A percentile compares a stretch with the other conserved stretches of the same genome.
These are phyloP conservation scores for Sporisorium exsertum DNA, from an alignment of 1,284 basidiomycete genomes.

Conservation along the genomic window DNA sequence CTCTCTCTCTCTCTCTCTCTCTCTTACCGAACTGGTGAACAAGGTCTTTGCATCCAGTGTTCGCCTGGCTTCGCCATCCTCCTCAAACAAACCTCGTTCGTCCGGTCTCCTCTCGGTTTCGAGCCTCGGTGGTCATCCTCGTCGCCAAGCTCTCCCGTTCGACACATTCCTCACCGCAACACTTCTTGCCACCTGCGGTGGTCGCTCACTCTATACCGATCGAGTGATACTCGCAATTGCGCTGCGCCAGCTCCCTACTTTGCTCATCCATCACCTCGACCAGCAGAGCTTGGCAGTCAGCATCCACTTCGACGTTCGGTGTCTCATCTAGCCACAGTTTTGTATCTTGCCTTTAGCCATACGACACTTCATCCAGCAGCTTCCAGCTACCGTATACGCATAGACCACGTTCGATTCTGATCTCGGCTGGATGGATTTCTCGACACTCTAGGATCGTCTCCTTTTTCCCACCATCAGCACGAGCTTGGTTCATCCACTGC, in stretches of 20 bases:
- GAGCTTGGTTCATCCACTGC: not conserved
- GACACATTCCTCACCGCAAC: not conserved
- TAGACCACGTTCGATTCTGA: not conserved
- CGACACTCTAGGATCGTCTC: constrained; percentile 13
- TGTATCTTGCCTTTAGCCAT: not conserved
- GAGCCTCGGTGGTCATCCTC: not conserved
- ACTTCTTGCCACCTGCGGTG: not conserved
- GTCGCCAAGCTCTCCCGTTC: not conserved
- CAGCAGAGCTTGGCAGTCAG: not conserved
- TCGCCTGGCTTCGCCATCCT: constrained; percentile 1
- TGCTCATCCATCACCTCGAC: not conserved
- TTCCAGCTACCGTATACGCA: not conserved
- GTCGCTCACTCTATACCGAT: not conserved
- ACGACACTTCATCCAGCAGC: not conserved
- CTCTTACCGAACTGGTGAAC: not conserved
- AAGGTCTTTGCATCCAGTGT: not conserved
- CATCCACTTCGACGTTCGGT: not conserved
- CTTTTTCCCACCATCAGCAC: not conserved
- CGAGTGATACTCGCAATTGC: not conserved
- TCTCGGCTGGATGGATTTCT: constrained; percentile 16
- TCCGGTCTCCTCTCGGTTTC: not conserved
- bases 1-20: not conserved
- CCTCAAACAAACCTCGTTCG: not conserved
- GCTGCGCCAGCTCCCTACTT: not conserved
- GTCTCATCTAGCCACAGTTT: not conserved